A percentile compares a stretch with the other conserved stretches of the same genome.
Evolutionary conservation across 805 yeast species (phyloP).

Genomic region (Torulaspora gathmanii): DNA sequence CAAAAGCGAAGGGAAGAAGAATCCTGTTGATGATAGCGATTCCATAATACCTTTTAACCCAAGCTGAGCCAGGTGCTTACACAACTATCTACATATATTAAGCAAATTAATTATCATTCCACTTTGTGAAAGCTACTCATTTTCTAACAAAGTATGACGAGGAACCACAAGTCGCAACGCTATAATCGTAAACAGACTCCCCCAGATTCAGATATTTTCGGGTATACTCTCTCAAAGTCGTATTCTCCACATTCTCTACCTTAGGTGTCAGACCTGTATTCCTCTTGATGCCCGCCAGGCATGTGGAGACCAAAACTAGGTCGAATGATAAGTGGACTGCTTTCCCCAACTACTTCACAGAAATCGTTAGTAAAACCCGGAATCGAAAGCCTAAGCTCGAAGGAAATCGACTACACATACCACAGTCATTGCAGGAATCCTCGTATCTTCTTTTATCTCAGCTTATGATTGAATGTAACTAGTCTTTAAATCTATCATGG

Average conservation of each 20-base stretch:
- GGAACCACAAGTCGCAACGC: slow-evolving; percentile 62
- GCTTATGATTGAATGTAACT: too few relatives aligned
- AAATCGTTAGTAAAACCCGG: neutral
- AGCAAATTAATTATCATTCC: too few relatives aligned
- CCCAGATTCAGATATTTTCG: slow-evolving; percentile 74
- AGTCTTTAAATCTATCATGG: too few relatives aligned
- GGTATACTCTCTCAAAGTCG: slow-evolving; percentile 48
- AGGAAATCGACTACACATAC: neutral
- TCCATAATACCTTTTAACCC: slow-evolving; percentile 17
- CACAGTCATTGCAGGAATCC: neutral
- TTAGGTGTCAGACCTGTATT: slow-evolving; percentile 65
- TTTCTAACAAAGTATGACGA: slow-evolving; percentile 70
- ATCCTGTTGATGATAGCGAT: slow-evolving; percentile 6
- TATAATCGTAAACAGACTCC: slow-evolving; percentile 73
- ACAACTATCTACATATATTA: neutral
- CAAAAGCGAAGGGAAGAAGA: neutral
- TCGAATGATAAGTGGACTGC: slow-evolving; percentile 55
- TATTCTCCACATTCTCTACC: slow-evolving; percentile 42
- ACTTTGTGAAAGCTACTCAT: slow-evolving; percentile 20
- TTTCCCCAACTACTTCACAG: slow-evolving; percentile 44
- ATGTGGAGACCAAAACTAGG: slow-evolving; percentile 57
- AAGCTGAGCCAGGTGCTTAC: slow-evolving; percentile 9
- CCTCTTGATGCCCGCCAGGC: slow-evolving; percentile 67
- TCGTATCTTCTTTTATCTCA: neutral
- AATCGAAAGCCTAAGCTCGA: too few relatives aligned